Conservation (phyloP, 75 land plant genomes). For the Picea glauca region DNA sequence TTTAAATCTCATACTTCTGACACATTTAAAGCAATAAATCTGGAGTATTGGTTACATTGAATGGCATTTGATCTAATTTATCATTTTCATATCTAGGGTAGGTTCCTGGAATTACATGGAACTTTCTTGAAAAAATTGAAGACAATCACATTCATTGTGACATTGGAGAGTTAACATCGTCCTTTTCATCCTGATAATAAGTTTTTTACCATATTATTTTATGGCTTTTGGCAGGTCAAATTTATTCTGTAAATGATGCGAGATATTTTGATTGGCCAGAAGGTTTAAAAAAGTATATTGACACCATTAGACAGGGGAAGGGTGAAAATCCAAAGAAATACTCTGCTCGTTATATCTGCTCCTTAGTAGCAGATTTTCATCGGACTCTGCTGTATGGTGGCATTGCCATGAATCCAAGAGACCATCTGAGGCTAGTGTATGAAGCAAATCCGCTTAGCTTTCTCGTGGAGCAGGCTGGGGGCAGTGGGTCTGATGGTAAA, state of each 20-base stretch:
- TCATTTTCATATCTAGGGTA: background rate
- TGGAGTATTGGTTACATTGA: background rate
- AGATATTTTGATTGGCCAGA: conserved; percentile 97
- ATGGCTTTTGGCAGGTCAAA: conserved; percentile 67
- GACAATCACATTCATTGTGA: background rate
- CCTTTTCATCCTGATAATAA: background rate
- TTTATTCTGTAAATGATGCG: conserved; percentile 98
- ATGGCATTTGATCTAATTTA: background rate
- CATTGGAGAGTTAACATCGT: no score
- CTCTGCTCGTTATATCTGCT: conserved; percentile 94
- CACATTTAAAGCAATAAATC: background rate
- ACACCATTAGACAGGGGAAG: conserved; percentile 88
- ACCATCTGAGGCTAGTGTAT: conserved; percentile 84
- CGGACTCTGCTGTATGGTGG: conserved; percentile 94
- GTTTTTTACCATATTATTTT: background rate
- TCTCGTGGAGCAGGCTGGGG: conserved; percentile 94
- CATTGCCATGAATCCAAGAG: conserved; percentile 92
- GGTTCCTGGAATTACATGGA: background rate
- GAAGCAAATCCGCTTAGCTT: conserved; percentile 97
- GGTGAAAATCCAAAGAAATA: conserved; percentile 92
- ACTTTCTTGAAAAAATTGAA: background rate
- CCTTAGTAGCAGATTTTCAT: conserved; percentile 95
- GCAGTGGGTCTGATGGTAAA: conserved; percentile 93
- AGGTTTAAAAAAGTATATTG: conserved; percentile 77
- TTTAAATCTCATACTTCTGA: background rate